Conservation (phyloP, 768 basidiomycete species). For the Lentinula edodes region DNA sequence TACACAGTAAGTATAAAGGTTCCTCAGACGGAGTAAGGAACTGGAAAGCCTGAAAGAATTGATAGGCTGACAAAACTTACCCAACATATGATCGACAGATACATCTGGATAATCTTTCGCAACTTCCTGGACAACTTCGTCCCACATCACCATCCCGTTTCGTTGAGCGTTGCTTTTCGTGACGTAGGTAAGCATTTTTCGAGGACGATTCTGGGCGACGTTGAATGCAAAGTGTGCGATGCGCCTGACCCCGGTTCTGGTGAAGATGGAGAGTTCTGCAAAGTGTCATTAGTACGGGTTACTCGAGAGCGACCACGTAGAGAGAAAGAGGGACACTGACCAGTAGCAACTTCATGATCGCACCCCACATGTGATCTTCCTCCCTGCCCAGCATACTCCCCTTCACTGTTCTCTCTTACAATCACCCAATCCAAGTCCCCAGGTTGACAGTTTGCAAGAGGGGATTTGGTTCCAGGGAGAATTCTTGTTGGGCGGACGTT, state of each 20-base stretch:
- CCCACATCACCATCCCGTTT: constrained; percentile 46
- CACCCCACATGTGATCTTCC: constrained; percentile 26
- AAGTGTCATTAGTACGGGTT: too few relatives aligned
- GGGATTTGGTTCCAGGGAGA: constrained; percentile 40
- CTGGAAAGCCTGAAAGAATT: not conserved
- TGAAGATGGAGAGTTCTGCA: constrained; percentile 36
- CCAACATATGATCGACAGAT: constrained; percentile 10
- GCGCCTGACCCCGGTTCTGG: constrained; percentile 40
- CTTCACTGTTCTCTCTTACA: constrained; percentile 53
- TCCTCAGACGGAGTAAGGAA: not conserved
- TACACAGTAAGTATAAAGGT: too few relatives aligned
- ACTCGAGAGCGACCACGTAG: too few relatives aligned
- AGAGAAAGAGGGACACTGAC: not conserved
- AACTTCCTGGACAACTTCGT: constrained; percentile 40
- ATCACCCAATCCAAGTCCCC: constrained; percentile 46
- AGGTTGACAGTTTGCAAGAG: constrained; percentile 38
- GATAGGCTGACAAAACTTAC: not conserved
- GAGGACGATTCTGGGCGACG: constrained; percentile 40
- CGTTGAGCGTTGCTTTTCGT: constrained; percentile 49
- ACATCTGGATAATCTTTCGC: constrained; percentile 48
- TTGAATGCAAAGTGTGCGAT: constrained; percentile 51
- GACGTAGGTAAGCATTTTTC: constrained; percentile 46
- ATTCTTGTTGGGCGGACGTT: constrained; percentile 45
- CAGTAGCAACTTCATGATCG: constrained; percentile 21
- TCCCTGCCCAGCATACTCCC: constrained; percentile 48